These are phyloP conservation scores for Harringtonia aguacate DNA, from an alignment of 2,329 filamentous ascomycete genomes.

Conservation along the genomic window DNA sequence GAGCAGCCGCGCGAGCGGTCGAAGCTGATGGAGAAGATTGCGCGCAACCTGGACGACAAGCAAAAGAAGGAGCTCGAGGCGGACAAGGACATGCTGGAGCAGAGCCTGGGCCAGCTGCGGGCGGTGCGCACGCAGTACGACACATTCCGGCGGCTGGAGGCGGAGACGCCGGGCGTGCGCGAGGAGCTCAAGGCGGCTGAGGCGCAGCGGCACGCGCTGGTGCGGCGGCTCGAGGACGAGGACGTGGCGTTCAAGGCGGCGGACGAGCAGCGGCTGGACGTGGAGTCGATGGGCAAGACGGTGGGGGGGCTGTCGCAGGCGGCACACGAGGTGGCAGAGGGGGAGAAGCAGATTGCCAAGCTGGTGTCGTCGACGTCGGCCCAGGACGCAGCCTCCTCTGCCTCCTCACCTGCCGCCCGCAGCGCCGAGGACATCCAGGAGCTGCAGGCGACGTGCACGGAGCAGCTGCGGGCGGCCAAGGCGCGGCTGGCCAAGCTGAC, in stretches of 20 bases:
- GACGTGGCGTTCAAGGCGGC: constrained; percentile 57
- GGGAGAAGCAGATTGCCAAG: constrained; percentile 63
- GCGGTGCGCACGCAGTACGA: constrained; percentile 61
- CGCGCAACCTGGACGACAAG: constrained; percentile 50
- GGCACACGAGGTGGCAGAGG: constrained; percentile 57
- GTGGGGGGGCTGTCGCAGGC: constrained; percentile 67
- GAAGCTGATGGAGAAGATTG: constrained; percentile 57
- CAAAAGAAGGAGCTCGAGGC: constrained; percentile 44
- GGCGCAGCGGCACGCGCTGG: constrained; percentile 46
- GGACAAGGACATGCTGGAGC: constrained; percentile 47
- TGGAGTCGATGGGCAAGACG: constrained; percentile 67
- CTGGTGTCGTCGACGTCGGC: constrained; percentile 45
- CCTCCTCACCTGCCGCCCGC: too few species aligned
- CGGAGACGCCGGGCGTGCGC: constrained; percentile 60
- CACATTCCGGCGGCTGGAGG: constrained; percentile 51
- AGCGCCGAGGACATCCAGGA: constrained; percentile 78
- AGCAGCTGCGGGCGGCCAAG: constrained; percentile 56
- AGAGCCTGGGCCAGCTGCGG: constrained; percentile 47
- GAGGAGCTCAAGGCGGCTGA: constrained; percentile 45
- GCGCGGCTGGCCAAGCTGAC: constrained; percentile 54
- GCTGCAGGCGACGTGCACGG: constrained; percentile 55
- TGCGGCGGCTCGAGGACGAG: constrained; percentile 53
- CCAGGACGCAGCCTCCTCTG: constrained; percentile 26
- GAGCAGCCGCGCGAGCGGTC: constrained; percentile 47
- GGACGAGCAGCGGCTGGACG: constrained; percentile 37